phyloP scores from a whole-genome alignment of 2,329 filamentous ascomycete genomes.

The Penicillium oxalicum region DNA sequence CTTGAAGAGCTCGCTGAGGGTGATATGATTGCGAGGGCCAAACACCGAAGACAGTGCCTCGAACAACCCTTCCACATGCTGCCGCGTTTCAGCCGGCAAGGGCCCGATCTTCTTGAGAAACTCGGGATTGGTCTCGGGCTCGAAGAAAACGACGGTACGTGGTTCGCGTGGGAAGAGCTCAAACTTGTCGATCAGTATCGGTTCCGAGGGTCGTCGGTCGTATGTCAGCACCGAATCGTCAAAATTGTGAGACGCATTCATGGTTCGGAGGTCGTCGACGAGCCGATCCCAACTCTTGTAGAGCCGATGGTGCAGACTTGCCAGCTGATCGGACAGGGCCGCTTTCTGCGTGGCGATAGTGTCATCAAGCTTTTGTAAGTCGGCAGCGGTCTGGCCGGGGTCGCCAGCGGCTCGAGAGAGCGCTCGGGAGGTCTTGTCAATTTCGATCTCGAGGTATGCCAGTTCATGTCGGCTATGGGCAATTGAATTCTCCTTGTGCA shows the following conservation, averaged over 20 bases:
- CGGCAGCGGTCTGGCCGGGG: constrained; percentile 11
- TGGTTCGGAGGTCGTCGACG: constrained; percentile 46
- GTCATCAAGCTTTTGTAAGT: constrained; percentile 20
- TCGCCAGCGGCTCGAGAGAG: constrained; percentile 25
- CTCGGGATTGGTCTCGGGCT: constrained; percentile 24
- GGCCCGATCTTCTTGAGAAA: constrained; percentile 16
- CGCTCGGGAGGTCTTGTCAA: constrained; percentile 24
- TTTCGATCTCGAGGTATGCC: constrained; percentile 14
- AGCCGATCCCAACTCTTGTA: constrained; percentile 23
- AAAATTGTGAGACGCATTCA: constrained; percentile 48
- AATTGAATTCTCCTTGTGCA: constrained; percentile 26
- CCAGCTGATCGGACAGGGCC: constrained; percentile 1
- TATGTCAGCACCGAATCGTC: constrained; percentile 53
- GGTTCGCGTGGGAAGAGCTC: constrained; percentile 62
- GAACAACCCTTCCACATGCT: constrained; percentile 20
- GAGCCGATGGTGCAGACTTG: constrained; percentile 27
- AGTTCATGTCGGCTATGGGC: constrained; percentile 12
- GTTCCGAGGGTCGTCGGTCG: constrained; percentile 67
- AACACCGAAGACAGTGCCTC: constrained; percentile 24
- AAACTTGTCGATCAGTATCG: constrained; percentile 50
- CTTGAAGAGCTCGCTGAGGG: constrained; percentile 25
- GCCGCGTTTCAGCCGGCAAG: constrained; percentile 11
- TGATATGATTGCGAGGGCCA: constrained; percentile 18
- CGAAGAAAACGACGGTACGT: constrained; percentile 32
- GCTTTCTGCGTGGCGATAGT: constrained; percentile 12